phyloP scores from a whole-genome alignment of 1,139 yeast species.

The Hansenula lynferdii region DNA sequence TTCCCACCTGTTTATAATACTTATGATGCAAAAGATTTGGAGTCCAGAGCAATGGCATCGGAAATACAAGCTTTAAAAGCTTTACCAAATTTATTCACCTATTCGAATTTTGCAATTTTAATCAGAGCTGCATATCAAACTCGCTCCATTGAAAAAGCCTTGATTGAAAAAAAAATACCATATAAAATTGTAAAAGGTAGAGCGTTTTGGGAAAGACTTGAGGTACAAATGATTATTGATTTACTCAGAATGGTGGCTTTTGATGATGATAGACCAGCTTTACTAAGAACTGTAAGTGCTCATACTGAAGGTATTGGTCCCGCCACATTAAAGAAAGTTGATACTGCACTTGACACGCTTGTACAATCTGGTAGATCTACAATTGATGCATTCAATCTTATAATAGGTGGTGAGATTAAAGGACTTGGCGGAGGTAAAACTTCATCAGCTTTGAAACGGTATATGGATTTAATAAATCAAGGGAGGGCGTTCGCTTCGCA shows the following conservation, averaged over 20 bases:
- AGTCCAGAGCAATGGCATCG: constrained; percentile 53
- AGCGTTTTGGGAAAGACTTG: constrained; percentile 77
- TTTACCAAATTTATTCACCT: constrained; percentile 36
- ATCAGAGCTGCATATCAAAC: constrained; percentile 61
- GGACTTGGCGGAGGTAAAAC: background rate
- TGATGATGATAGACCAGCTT: constrained; percentile 54
- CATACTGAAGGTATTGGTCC: constrained; percentile 76
- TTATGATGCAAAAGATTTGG: constrained; percentile 39
- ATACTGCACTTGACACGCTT: constrained; percentile 14
- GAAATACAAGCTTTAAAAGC: constrained; percentile 45
- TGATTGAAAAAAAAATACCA: constrained; percentile 50
- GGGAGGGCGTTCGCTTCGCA: background rate
- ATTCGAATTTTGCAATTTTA: constrained; percentile 64
- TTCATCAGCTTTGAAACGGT: background rate
- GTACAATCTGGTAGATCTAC: constrained; percentile 17
- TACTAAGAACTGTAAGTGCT: constrained; percentile 48
- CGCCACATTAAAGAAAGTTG: constrained; percentile 41
- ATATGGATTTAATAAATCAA: constrained; percentile 3
- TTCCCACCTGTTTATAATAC: constrained; percentile 45
- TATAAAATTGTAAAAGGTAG: constrained; percentile 65
- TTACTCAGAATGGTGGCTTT: constrained; percentile 58
- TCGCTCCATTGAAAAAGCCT: constrained; percentile 54
- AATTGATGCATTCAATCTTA: constrained; percentile 17
- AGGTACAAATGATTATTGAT: constrained; percentile 58
- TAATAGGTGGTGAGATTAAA: constrained; percentile 13